These are phyloP conservation scores for Penicillium sp. DNA, from an alignment of 2,329 filamentous ascomycete genomes.

Conservation along the genomic window DNA sequence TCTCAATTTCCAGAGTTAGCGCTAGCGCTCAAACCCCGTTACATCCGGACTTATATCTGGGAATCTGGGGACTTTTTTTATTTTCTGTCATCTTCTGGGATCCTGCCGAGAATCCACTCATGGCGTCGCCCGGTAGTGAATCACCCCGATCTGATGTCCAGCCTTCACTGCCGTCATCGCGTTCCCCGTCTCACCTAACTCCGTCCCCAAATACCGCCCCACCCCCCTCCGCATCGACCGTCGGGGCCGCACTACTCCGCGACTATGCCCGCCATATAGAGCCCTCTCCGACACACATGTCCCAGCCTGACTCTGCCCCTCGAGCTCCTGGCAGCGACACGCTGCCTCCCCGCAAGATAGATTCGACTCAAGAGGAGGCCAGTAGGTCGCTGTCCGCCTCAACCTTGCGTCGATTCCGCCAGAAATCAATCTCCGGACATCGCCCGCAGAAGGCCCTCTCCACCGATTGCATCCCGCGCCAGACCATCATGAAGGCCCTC, in stretches of 20 bases:
- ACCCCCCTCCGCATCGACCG: slow-evolving; percentile 26
- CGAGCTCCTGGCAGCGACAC: slow-evolving; percentile 20
- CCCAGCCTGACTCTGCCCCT: slow-evolving; percentile 19
- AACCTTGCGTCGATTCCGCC: slow-evolving; percentile 36
- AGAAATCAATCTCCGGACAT: slow-evolving; percentile 33
- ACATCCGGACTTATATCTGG: slow-evolving; percentile 25
- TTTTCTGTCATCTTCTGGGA: slow-evolving; percentile 22
- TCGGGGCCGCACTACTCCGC: slow-evolving; percentile 43
- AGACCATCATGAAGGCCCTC: slow-evolving; percentile 80
- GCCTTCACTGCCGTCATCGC: slow-evolving; percentile 10
- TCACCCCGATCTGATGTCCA: slow-evolving; percentile 18
- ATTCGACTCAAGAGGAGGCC: slow-evolving; percentile 26
- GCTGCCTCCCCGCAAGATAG: slow-evolving; percentile 20
- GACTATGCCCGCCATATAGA: slow-evolving; percentile 47
- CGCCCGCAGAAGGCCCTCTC: slow-evolving; percentile 52
- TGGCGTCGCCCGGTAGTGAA: slow-evolving; percentile 22
- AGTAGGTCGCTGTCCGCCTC: slow-evolving; percentile 29
- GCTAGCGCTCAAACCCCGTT: slow-evolving; percentile 21
- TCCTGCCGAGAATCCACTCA: slow-evolving; percentile 13
- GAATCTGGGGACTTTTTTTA: slow-evolving; percentile 2
- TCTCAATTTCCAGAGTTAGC: not conserved
- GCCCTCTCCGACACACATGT: slow-evolving; percentile 40
- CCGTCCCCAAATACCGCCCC: slow-evolving; percentile 15
- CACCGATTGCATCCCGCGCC: slow-evolving; percentile 68
- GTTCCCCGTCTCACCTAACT: slow-evolving; percentile 26